Base-by-base conservation (phyloP, 2,329 filamentous ascomycete species). In the Nemania sp. region DNA sequence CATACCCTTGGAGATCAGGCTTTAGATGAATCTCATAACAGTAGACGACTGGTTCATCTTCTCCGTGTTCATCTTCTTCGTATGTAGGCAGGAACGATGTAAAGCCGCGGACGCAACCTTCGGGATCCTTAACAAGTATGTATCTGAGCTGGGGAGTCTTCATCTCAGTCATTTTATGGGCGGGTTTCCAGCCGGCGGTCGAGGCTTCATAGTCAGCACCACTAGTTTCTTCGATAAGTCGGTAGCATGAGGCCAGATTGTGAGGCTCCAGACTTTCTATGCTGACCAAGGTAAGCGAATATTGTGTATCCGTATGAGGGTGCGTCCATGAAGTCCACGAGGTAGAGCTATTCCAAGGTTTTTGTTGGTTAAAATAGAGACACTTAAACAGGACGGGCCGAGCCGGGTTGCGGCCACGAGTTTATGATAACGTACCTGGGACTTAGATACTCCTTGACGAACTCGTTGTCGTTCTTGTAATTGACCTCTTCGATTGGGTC, bases 21-120 rank as follows among this genome's bases (percentile, higher is more conserved):
- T 75, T 70, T 3, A 92, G 77, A 65, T 93, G 89, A 30, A 93
- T 83, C 71, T 93, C 89, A 68, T 91, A 93, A 68, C 89, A 86
- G 69, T 91, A 93, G 17, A 91, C 67, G 2, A 91, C 88, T 0
- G 84, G 76, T 54, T 82, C 73, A 1, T 78, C 78, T 57, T 86
- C 82, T 65, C 90, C 87, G 63, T 81, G 81, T 2, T n/a, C n/a
- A n/a, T 78, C 78, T 57, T 86, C 82, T 65, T 90, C 87, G 63
- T 81, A 81, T 2, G 84, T 87, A n/a, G 87, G 80, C 85, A 89
- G 86, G 64, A 89, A 75, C n/a, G 84, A 88, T 1, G 80, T 76
- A 63, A 89, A 88, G 4, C 77, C 84, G 15, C 71, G 67, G 7
- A 86, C 26, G 8, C 24, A 14, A n/a, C 46, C 61, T 30, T 59